Conservation (phyloP, 2,329 filamentous ascomycete genomes). For the Pseudopyricularia cyperi region DNA sequence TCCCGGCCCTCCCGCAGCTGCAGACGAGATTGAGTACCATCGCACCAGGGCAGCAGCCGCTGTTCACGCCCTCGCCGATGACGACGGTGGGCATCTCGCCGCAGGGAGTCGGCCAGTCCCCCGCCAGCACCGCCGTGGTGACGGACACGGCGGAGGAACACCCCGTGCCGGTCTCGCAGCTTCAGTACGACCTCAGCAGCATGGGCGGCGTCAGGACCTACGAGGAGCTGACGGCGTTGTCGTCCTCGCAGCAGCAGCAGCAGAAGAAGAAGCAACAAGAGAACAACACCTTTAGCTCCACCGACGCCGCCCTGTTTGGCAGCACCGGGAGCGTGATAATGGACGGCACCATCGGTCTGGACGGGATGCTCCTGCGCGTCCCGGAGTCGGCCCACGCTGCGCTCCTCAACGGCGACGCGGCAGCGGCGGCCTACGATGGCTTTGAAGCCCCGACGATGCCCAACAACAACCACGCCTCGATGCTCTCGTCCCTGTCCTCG, state of each 20-base stretch:
- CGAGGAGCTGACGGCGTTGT: conserved; percentile 5
- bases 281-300: conserved; percentile 14
- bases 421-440: conserved; percentile 19
- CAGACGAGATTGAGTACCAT: background rate
- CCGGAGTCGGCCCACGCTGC: too few species aligned
- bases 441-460: conserved; percentile 13
- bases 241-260: too few species aligned
- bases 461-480: conserved; percentile 28
- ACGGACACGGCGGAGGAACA: too few species aligned
- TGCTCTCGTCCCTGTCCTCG: conserved; percentile 48
- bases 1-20: background rate
- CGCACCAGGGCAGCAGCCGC: background rate
- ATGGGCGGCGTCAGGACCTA: background rate
- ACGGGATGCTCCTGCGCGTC: too few species aligned
- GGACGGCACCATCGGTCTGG: conserved; percentile 8
- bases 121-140: background rate
- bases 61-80: background rate
- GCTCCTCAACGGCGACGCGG: background rate
- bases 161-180: background rate
- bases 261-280: too few species aligned
- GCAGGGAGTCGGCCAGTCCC: background rate
- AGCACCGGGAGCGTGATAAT: conserved; percentile 7
- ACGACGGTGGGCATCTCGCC: background rate
- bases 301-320: conserved; percentile 13
- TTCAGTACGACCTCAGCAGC: background rate